A percentile compares a stretch with the other conserved stretches of the same genome.
phyloP scores from a whole-genome alignment of 1,139 yeast genomes.

The Pichia sp. region DNA sequence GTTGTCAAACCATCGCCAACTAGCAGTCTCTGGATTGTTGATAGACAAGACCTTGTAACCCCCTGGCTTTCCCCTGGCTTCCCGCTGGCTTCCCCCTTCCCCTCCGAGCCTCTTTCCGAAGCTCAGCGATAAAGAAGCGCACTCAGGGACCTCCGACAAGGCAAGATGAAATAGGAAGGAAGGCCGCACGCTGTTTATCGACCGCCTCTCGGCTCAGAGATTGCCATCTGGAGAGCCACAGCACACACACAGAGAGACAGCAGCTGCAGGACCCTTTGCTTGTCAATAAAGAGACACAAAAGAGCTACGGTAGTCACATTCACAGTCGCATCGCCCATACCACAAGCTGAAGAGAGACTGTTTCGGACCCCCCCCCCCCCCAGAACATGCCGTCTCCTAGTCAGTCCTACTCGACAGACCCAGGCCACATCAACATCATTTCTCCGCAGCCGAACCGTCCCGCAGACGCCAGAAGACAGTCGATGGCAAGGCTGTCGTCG shows the following conservation, averaged over 20 bases:
- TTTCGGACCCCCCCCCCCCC: neutral
- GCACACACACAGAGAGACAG: neutral
- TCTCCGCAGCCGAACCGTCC: constrained; percentile 5
- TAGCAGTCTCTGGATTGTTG: no score
- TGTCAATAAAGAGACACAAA: neutral
- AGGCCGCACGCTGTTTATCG: neutral
- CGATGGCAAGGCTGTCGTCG: constrained; percentile 17
- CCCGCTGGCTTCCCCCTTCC: neutral
- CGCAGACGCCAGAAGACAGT: constrained; percentile 7
- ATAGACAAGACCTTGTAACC: neutral
- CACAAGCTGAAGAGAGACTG: neutral
- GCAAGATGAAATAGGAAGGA: no score
- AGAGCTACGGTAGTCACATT: neutral
- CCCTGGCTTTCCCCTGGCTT: no score
- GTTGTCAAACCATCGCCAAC: no score
- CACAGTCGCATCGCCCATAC: neutral
- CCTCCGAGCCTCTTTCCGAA: neutral
- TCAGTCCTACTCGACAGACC: neutral
- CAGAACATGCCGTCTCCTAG: neutral
- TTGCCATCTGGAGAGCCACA: neutral
- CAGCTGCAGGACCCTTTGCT: neutral
- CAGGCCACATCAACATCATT: neutral
- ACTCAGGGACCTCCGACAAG: no score
- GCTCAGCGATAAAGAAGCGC: neutral
- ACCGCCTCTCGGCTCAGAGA: neutral